A percentile compares a stretch with the other conserved stretches of the same genome.
Conservation (phyloP, 2,329 filamentous ascomycete genomes). For the Neurospora crassa region DNA sequence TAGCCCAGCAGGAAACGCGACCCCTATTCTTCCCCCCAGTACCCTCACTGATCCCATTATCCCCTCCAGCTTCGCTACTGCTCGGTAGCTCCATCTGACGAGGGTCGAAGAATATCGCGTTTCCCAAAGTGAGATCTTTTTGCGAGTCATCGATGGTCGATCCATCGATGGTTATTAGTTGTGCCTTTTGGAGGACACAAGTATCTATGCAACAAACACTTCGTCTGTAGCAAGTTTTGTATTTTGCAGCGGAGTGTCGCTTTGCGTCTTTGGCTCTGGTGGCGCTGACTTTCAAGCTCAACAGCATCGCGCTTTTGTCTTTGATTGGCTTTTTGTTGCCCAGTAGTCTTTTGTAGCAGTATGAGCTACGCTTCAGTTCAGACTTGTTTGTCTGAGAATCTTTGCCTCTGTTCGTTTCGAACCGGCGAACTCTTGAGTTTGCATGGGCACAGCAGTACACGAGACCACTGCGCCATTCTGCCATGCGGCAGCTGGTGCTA, state of each 20-base stretch:
- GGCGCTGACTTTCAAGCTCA: no score
- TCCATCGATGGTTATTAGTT: no score
- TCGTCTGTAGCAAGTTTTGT: no score
- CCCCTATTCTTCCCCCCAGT: neutral
- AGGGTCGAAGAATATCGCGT: neutral
- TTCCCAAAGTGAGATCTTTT: neutral
- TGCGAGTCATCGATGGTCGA: no score
- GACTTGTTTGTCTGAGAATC: neutral
- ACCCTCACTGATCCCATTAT: neutral
- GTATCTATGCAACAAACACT: no score
- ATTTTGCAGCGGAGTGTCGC: no score
- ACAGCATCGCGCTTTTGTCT: no score
- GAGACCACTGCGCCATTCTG: neutral
- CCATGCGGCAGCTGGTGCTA: neutral
- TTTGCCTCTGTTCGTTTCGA: neutral
- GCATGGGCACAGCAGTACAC: neutral
- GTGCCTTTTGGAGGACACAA: no score
- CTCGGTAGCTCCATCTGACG: neutral
- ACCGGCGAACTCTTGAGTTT: neutral
- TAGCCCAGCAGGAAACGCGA: neutral
- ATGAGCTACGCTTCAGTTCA: neutral
- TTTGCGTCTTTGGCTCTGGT: no score
- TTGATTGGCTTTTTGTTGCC: no score
- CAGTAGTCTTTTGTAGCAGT: no score
- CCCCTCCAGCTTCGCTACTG: neutral